Evolutionary conservation across 73 alveolate genomes (phyloP).

Genomic region (Durusdinium trenchii): DNA sequence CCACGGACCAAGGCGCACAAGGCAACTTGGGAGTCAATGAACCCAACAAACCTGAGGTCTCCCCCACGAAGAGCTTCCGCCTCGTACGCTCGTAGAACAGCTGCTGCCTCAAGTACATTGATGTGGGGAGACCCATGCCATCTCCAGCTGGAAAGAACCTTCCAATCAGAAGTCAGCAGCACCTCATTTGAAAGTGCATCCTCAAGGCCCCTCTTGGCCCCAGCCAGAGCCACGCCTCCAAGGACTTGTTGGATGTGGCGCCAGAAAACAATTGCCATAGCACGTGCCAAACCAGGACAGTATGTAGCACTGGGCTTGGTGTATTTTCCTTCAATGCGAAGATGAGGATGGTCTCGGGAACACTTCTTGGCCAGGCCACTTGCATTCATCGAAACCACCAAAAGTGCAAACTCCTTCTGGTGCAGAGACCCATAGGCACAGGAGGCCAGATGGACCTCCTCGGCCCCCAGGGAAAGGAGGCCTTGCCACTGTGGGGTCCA

Average conservation of each 20-base stretch:
- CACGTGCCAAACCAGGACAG: background rate
- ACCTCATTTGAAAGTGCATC: background rate
- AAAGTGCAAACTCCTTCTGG: background rate
- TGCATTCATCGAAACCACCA: background rate
- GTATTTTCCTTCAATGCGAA: too few relatives aligned
- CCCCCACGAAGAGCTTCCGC: background rate
- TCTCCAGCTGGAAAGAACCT: background rate
- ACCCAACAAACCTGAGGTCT: background rate
- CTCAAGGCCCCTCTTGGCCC: background rate
- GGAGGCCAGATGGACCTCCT: background rate
- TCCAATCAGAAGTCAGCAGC: background rate
- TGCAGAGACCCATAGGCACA: background rate
- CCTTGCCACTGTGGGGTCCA: background rate
- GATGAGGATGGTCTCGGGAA: background rate
- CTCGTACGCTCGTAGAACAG: background rate
- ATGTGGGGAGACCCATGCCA: background rate
- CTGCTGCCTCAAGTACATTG: background rate
- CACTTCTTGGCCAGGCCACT: background rate
- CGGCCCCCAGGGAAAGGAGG: too few relatives aligned
- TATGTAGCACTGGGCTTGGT: background rate
- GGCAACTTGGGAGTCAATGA: background rate
- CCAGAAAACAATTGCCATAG: background rate
- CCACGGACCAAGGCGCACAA: background rate
- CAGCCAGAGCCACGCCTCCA: background rate
- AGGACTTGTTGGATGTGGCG: background rate